A percentile compares a stretch with the other conserved stretches of the same genome.
Conservation (phyloP, 208 protist species). For the Trypanosoma congolense region DNA sequence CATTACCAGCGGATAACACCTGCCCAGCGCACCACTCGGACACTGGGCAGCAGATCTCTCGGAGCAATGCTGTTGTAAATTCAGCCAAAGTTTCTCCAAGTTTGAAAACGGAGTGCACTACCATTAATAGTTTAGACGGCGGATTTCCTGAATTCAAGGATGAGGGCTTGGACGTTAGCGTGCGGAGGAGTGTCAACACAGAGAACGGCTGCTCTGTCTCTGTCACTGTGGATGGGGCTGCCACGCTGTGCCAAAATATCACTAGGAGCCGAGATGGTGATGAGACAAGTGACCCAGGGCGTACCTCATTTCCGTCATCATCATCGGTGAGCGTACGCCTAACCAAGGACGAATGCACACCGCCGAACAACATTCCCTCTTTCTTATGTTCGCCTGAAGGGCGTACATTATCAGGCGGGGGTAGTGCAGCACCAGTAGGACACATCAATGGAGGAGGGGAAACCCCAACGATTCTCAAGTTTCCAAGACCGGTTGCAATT, state of each 20-base stretch:
- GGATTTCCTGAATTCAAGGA: no score
- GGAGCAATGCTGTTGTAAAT: not conserved
- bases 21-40: not conserved
- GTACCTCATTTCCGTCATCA: no score
- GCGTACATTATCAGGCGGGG: no score
- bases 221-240: conserved; percentile 4
- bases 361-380: no score
- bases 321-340: no score
- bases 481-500: conserved; percentile 44
- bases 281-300: no score
- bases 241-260: conserved; percentile 10
- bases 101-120: no score
- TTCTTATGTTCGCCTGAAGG: no score
- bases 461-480: not conserved
- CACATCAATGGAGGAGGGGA: not conserved
- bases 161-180: no score
- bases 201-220: not conserved
- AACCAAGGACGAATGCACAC: no score
- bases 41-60: not conserved
- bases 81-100: not conserved
- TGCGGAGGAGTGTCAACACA: not conserved
- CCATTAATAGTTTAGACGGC: no score
- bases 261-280: no score
- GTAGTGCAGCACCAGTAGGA: not conserved
- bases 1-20: not conserved